Percentiles rank a stretch among this genome's conserved stretches.
Evolutionary conservation across 169 alveolate genomes (phyloP).

Genomic region (Plasmodium relictum): DNA sequence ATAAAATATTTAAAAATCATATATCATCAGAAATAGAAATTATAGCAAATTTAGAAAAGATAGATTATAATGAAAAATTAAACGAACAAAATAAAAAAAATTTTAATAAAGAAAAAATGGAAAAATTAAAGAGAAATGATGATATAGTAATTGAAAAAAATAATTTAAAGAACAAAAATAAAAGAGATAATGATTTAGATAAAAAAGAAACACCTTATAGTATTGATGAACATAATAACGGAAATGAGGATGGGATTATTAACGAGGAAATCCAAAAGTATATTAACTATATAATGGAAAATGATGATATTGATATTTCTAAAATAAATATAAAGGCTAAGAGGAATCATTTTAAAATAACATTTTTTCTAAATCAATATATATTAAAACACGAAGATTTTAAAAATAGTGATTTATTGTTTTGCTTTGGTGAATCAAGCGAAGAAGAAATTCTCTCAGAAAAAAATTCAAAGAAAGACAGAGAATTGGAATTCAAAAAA

Average conservation of each 20-base stretch:
- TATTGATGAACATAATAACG: not conserved
- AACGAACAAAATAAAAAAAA: no score
- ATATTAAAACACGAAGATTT: slow-evolving; percentile 30
- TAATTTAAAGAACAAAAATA: no score
- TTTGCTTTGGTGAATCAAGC: slow-evolving; percentile 74
- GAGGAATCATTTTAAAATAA: slow-evolving; percentile 28
- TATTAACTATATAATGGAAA: slow-evolving; percentile 42
- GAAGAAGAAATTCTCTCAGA: slow-evolving; percentile 55
- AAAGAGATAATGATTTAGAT: no score
- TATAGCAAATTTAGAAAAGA: no score
- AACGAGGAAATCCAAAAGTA: slow-evolving; percentile 15
- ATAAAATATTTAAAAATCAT: no score
- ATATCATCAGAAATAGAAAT: no score
- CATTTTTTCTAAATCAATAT: slow-evolving; percentile 25
- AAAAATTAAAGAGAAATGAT: no score
- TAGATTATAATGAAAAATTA: no score
- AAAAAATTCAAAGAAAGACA: not conserved
- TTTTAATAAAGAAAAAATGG: no score
- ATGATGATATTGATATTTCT: slow-evolving; percentile 51
- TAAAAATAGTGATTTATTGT: slow-evolving; percentile 40
- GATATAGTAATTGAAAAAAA: no score
- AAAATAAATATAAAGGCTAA: slow-evolving; percentile 16
- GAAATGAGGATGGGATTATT: not conserved
- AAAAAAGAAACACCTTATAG: no score
- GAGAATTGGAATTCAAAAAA: not conserved